These are phyloP conservation scores for Pholiota conissans DNA, from an alignment of 768 basidiomycete genomes.

Conservation along the genomic window DNA sequence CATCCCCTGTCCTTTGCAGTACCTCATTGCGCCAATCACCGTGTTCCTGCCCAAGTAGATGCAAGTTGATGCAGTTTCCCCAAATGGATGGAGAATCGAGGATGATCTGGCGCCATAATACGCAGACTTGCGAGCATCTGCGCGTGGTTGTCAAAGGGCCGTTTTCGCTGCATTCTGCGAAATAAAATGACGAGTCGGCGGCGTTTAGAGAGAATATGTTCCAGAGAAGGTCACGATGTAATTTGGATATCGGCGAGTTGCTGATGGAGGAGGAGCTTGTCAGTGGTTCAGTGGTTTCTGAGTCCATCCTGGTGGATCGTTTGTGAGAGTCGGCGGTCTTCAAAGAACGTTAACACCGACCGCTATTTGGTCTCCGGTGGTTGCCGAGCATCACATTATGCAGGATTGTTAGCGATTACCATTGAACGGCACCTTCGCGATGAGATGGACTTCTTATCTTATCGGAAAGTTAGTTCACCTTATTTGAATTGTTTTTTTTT, in stretches of 20 bases:
- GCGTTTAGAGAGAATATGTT: neutral
- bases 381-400: neutral
- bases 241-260: neutral
- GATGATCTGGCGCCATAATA: neutral
- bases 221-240: neutral
- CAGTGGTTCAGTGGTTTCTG: no score
- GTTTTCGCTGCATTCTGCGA: neutral
- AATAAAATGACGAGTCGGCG: neutral
- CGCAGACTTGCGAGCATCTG: neutral
- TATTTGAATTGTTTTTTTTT: neutral
- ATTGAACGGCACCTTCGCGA: no score
- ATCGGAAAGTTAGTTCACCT: neutral
- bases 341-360: no score
- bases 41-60: neutral
- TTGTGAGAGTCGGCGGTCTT: neutral
- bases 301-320: no score
- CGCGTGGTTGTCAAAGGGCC: neutral
- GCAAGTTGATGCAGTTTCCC: neutral
- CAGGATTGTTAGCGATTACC: neutral
- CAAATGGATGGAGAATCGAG: slow-evolving; percentile 1
- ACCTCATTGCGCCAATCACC: neutral
- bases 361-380: neutral
- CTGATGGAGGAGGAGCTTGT: no score
- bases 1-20: neutral
- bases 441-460: neutral